Percentiles rank a stretch among this genome's conserved stretches.
phyloP scores from a whole-genome alignment of 2,329 filamentous ascomycete genomes.

The Trichoderma sp. region DNA sequence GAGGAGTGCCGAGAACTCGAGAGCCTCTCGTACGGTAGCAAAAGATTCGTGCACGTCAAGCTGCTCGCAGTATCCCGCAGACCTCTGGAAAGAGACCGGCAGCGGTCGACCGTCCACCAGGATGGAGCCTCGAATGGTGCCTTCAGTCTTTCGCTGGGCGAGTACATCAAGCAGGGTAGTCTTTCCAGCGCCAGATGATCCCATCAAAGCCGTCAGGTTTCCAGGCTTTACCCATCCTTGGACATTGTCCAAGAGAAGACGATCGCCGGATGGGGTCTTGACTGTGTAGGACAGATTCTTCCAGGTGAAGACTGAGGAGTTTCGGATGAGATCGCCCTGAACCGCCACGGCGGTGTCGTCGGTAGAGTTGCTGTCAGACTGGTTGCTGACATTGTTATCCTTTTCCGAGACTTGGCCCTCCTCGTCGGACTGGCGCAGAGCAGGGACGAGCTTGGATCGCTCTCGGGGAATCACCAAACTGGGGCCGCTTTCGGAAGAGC shows the following conservation, averaged over 20 bases:
- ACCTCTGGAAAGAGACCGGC: constrained; percentile 75
- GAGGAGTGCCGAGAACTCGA: constrained; percentile 67
- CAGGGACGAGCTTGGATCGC: constrained; percentile 46
- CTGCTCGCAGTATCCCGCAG: constrained; percentile 79
- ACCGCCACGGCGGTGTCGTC: constrained; percentile 32
- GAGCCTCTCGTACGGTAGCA: constrained; percentile 66
- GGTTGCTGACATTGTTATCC: constrained; percentile 8
- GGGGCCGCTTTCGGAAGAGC: constrained; percentile 54
- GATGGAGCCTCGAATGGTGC: constrained; percentile 73
- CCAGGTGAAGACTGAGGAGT: constrained; percentile 74
- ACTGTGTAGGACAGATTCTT: constrained; percentile 72
- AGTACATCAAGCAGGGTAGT: constrained; percentile 83
- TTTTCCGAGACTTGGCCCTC: constrained; percentile 47
- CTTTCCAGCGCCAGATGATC: constrained; percentile 80
- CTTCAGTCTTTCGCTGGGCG: constrained; percentile 77
- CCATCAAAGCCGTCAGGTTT: constrained; percentile 78
- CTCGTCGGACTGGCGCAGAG: constrained; percentile 48
- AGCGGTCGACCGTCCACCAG: constrained; percentile 73
- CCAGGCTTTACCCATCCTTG: constrained; percentile 84
- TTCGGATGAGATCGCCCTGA: constrained; percentile 53
- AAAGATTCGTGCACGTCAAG: constrained; percentile 76
- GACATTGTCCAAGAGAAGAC: constrained; percentile 74
- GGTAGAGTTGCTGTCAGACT: constrained; percentile 16
- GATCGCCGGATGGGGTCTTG: constrained; percentile 61
- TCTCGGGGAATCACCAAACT: constrained; percentile 65